A percentile compares a stretch with the other conserved stretches of the same genome.
These are phyloP conservation scores for Botrytis squamosa DNA, from an alignment of 2,329 filamentous ascomycete genomes.

Conservation along the genomic window DNA sequence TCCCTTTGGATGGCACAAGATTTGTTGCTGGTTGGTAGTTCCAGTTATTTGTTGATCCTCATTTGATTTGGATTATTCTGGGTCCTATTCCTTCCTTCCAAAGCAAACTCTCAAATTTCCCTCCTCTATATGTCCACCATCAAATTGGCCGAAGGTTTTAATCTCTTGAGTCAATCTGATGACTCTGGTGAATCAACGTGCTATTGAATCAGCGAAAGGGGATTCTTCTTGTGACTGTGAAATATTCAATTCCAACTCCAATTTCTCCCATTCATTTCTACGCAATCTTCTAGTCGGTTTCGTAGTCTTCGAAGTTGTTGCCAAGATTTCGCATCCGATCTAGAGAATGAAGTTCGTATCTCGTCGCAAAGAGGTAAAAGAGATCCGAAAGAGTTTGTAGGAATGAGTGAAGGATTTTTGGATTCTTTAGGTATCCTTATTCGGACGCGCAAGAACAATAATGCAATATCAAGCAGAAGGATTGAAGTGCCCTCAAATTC, in stretches of 20 bases:
- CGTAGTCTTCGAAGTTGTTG: not conserved
- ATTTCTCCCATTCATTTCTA: not conserved
- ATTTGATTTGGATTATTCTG: slow-evolving; percentile 1
- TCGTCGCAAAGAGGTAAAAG: not conserved
- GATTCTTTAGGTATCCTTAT: not conserved
- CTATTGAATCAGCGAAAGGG: not conserved
- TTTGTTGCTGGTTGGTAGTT: not conserved
- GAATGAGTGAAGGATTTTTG: not conserved
- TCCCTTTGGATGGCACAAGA: not conserved
- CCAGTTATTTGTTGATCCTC: slow-evolving; percentile 12
- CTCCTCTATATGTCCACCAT: not conserved
- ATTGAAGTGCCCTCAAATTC: not conserved
- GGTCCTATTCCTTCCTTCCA: not conserved
- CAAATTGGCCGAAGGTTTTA: not conserved
- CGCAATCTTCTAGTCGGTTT: not conserved
- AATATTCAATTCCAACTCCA: not conserved
- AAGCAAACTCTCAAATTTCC: not conserved
- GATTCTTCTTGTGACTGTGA: not conserved
- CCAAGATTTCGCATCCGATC: not conserved
- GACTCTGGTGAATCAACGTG: not conserved
- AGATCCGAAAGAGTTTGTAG: not conserved
- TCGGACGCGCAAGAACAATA: not conserved
- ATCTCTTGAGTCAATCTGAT: not conserved
- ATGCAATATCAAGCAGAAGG: not conserved
- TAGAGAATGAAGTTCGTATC: not conserved